Conservation (phyloP, 495 filamentous ascomycete genomes). For the Talaromyces wortmannii region DNA sequence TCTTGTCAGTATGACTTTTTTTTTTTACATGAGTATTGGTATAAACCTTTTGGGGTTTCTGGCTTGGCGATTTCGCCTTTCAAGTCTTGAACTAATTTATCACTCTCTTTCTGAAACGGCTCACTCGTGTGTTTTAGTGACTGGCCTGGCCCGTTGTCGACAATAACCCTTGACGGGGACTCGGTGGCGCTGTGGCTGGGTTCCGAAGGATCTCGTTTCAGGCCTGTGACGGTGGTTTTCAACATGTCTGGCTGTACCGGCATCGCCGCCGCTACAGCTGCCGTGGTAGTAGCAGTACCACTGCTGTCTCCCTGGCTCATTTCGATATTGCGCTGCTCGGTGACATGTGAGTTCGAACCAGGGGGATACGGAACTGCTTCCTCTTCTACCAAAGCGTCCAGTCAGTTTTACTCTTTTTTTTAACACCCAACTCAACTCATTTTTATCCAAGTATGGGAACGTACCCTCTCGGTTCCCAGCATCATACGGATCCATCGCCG, state of each 20-base stretch:
- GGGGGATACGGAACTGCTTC: background rate
- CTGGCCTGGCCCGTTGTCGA: background rate
- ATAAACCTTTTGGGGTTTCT: too few species aligned
- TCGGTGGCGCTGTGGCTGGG: background rate
- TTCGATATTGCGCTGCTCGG: slow-evolving; percentile 1
- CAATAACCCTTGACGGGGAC: background rate
- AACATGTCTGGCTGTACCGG: background rate
- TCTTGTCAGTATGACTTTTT: too few species aligned
- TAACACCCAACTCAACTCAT: background rate
- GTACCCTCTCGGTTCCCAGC: slow-evolving; percentile 35
- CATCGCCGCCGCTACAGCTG: background rate
- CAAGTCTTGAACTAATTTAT: slow-evolving; percentile 6
- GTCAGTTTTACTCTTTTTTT: background rate
- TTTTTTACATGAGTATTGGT: too few species aligned
- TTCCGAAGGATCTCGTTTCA: slow-evolving; percentile 1
- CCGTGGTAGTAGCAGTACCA: background rate
- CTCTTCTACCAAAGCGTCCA: background rate
- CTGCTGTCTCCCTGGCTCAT: background rate
- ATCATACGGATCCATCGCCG: slow-evolving; percentile 38
- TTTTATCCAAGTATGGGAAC: slow-evolving; percentile 3
- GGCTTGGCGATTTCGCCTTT: background rate
- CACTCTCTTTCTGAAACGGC: slow-evolving; percentile 1
- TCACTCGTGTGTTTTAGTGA: slow-evolving; percentile 2
- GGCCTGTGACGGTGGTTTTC: background rate
- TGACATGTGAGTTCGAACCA: background rate